Percentiles rank a stretch among this genome's conserved stretches.
Conservation (phyloP, 805 yeast genomes). For the Blastobotrys peoriensis region DNA sequence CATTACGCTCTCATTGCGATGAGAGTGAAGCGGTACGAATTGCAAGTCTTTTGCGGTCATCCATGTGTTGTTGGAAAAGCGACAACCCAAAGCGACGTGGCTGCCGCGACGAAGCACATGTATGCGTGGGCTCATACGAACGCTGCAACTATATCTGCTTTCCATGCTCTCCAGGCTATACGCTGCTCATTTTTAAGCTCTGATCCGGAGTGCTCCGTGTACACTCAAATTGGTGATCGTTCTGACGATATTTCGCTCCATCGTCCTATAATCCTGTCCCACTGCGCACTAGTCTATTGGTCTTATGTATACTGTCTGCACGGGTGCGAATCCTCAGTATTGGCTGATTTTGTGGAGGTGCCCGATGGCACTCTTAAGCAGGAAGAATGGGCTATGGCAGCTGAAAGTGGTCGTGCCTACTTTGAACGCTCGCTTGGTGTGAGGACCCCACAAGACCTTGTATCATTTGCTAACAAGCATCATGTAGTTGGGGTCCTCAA, state of each 20-base stretch:
- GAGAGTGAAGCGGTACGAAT: constrained; percentile 63
- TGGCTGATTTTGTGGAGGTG: constrained; percentile 11
- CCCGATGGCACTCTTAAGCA: constrained; percentile 11
- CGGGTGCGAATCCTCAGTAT: constrained; percentile 25
- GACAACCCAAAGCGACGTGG: constrained; percentile 45
- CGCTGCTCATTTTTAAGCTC: constrained; percentile 47
- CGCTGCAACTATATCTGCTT: constrained; percentile 47
- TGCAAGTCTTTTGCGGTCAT: constrained; percentile 71
- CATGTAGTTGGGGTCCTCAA: constrained; percentile 48
- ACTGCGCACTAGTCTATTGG: constrained; percentile 26
- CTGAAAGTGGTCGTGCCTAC: constrained; percentile 46
- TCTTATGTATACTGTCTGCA: constrained; percentile 25
- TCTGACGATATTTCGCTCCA: constrained; percentile 21
- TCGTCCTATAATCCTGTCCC: constrained; percentile 22
- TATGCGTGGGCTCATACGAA: constrained; percentile 43
- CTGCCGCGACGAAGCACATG: constrained; percentile 44
- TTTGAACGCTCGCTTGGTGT: constrained; percentile 34
- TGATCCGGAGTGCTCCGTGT: not conserved
- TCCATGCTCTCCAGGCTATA: constrained; percentile 51
- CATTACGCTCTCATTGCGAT: constrained; percentile 69
- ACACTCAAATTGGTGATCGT: constrained; percentile 4
- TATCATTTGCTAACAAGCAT: constrained; percentile 36
- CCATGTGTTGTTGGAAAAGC: constrained; percentile 70
- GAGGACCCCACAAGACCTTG: constrained; percentile 9
- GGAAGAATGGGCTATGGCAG: constrained; percentile 27